Evolutionary conservation across 139 green algal species (phyloP).

Genomic region (Protoeuglena noctilucae): DNA sequence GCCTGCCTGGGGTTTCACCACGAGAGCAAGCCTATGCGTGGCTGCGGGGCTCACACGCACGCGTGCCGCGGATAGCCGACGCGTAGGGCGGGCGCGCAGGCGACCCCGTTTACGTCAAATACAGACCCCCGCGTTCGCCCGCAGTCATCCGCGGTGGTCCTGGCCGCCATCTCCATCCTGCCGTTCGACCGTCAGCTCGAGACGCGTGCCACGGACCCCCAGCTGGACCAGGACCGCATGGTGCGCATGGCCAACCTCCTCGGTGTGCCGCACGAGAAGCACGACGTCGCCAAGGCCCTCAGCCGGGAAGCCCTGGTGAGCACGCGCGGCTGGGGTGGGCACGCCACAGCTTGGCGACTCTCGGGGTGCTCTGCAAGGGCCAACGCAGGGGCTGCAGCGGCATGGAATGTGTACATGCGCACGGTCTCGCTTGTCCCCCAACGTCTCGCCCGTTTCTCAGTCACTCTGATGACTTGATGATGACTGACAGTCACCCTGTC

Average conservation of each 20-base stretch:
- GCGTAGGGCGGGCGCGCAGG: too few relatives aligned
- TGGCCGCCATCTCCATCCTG: constrained; percentile 75
- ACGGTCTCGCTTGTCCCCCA: constrained; percentile 1
- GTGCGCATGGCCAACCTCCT: constrained; percentile 86
- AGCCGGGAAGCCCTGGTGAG: constrained; percentile 5
- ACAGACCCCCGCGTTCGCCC: too few relatives aligned
- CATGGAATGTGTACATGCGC: constrained; percentile 9
- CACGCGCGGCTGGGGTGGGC: constrained; percentile 20
- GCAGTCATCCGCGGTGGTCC: constrained; percentile 74
- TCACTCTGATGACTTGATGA: constrained; percentile 15
- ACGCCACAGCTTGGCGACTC: background rate
- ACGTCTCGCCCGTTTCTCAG: too few relatives aligned
- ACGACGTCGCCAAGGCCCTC: background rate
- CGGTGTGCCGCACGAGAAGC: constrained; percentile 49
- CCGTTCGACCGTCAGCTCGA: constrained; percentile 56
- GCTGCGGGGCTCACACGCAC: too few relatives aligned
- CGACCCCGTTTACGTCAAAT: too few relatives aligned
- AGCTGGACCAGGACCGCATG: constrained; percentile 66
- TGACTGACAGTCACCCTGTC: background rate
- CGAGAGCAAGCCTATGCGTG: constrained; percentile 1
- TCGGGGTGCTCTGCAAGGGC: constrained; percentile 7
- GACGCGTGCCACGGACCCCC: background rate
- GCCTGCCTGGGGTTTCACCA: constrained; percentile 45
- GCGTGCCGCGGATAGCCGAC: too few relatives aligned
- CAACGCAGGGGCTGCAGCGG: constrained; percentile 13